A percentile compares a stretch with the other conserved stretches of the same genome.
phyloP scores from a whole-genome alignment of 2,329 filamentous ascomycete genomes.

The Apiospora arundinis region DNA sequence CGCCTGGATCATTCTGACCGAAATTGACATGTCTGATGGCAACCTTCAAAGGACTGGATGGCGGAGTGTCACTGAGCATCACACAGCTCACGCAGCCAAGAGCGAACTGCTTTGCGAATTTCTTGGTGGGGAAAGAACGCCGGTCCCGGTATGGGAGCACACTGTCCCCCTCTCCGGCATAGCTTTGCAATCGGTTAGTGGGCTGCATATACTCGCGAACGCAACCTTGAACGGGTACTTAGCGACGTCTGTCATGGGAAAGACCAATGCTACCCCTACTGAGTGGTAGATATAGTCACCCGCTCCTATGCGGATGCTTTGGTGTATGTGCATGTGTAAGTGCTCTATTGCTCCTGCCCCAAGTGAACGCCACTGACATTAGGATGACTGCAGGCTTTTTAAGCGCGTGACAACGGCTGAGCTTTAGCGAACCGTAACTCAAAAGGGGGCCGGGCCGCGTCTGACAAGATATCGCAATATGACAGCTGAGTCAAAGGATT shows the following conservation, averaged over 20 bases:
- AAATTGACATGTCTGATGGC: not conserved
- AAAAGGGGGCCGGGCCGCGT: slow-evolving; percentile 9
- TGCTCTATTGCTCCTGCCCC: not conserved
- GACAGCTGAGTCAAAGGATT: not conserved
- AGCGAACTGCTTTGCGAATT: not conserved
- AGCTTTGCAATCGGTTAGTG: not conserved
- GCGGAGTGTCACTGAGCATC: not conserved
- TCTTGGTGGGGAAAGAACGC: not conserved
- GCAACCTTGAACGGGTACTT: not conserved
- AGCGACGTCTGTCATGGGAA: not conserved
- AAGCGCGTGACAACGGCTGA: slow-evolving; percentile 2
- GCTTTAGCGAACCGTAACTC: not conserved
- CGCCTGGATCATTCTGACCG: not conserved
- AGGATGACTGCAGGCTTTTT: not conserved
- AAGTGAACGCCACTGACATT: slow-evolving; percentile 7
- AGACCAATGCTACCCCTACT: not conserved
- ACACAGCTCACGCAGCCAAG: not conserved
- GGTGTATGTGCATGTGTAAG: not conserved
- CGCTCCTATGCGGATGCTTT: not conserved
- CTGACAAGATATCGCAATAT: slow-evolving; percentile 8
- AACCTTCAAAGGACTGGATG: not conserved
- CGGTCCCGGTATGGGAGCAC: not conserved
- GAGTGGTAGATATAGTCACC: not conserved
- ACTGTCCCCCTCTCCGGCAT: not conserved
- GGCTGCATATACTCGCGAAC: slow-evolving; percentile 10